Evolutionary conservation across 163 green algal genomes (phyloP), one percentile per base, ranked within the genome.

Genomic region (Scenedesmus sp.): DNA sequence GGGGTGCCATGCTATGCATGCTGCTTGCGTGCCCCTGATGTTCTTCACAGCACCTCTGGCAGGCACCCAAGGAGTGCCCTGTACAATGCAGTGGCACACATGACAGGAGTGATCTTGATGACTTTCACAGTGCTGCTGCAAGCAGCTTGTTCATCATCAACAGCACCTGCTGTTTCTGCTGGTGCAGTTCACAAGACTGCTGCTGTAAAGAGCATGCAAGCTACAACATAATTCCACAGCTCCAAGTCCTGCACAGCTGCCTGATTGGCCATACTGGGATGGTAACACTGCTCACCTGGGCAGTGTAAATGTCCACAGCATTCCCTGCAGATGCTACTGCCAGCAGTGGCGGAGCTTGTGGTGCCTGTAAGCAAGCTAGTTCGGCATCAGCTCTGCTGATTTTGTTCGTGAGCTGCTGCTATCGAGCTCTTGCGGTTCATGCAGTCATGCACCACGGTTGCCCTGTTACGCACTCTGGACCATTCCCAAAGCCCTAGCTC

Each of bases 1-100:
- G 6, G 94, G 95, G 87, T 96, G 92, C 95, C 95, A 97, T 6
- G 92, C 92, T 20, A 97, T 49, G 43, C 73, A 88, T 3, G 86
- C 73, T n/a, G 90, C 94, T 79, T 95, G 85, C 1, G 92, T 93
- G 37, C 91, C 92, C 30, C 92, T 89, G n/a, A 95, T 89, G 65
- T 95, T 97, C 18, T 92, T 95, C 24, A 96, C 51, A 33, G 33
- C 86, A 43, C 76, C 86, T 35, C 81, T 86, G 37, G 53, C 76
- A 35, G 49, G 51, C 20, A 78, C 26, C 86, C 86, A 86, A 3
- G 76, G 51, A 42, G 26, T 78, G 26, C 85, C 85, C 85, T 90
- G 72, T 37, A 7, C 30, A 18, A 3, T 20, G 65, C 3, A 76
- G 7, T 37, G 65, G 30, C 65, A 40, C 22, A 24, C 22, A 33